Evolutionary conservation across 176 grass and related monocot genomes (phyloP).

Genomic region (Zea luxurians): DNA sequence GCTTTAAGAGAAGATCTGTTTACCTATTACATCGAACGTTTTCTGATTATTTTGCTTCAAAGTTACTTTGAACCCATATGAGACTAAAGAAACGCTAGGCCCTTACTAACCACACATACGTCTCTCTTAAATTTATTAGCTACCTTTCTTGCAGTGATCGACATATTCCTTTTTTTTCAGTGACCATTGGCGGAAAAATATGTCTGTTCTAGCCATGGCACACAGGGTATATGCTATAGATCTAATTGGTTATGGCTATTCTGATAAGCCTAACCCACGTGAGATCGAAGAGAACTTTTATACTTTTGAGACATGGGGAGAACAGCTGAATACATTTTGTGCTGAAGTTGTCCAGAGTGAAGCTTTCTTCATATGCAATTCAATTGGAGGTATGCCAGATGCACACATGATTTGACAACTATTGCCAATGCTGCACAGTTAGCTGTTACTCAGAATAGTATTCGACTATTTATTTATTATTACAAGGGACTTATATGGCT

Average conservation of each 20-base stretch:
- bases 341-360: constrained; percentile 63
- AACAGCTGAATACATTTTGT: constrained; percentile 86
- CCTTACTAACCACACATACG: not conserved
- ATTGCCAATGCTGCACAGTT: not conserved
- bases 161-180: constrained; percentile 43
- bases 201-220: constrained; percentile 60
- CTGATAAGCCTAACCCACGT: constrained; percentile 86
- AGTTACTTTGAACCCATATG: not conserved
- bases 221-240: constrained; percentile 80
- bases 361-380: constrained; percentile 99
- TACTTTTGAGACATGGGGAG: constrained; percentile 97
- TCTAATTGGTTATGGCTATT: constrained; percentile 96
- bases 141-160: not conserved
- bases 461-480: not conserved
- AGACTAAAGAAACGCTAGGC: not conserved
- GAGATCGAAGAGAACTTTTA: constrained; percentile 60
- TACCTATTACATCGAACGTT: not conserved
- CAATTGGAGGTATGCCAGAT: constrained; percentile 78
- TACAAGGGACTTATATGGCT: not conserved
- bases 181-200: constrained; percentile 90
- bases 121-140: not conserved
- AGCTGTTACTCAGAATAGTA: not conserved
- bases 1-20: not conserved
- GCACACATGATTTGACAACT: not conserved
- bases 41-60: not conserved